Evolutionary conservation across 139 green algal species (phyloP).

Genomic region (Ostreobium quekettii): DNA sequence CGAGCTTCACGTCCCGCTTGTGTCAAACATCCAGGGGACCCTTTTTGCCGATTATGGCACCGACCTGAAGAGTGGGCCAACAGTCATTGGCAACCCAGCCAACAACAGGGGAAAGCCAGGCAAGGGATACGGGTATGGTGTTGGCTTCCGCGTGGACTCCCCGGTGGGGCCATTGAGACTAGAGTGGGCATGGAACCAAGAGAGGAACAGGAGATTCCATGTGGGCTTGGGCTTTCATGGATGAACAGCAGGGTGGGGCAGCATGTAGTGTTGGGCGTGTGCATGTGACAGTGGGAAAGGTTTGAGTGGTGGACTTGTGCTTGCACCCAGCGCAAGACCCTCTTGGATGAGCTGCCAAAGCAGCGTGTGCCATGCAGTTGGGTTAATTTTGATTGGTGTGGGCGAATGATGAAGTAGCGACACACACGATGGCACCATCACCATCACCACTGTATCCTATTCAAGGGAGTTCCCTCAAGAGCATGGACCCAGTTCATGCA

Average conservation of each 20-base stretch:
- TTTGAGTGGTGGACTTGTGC: too few species aligned
- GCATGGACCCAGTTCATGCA: too few species aligned
- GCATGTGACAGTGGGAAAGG: too few species aligned
- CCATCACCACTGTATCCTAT: too few species aligned
- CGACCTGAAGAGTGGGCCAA: conserved; percentile 78
- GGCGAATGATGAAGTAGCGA: too few species aligned
- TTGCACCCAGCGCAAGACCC: too few species aligned
- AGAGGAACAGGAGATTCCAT: conserved; percentile 71
- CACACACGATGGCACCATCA: too few species aligned
- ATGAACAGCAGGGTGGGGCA: conserved; percentile 15
- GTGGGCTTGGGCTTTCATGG: conserved; percentile 73
- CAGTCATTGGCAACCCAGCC: conserved; percentile 81
- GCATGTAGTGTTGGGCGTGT: not conserved
- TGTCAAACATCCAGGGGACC: conserved; percentile 55
- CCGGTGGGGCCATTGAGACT: conserved; percentile 87
- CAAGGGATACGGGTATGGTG: conserved; percentile 76
- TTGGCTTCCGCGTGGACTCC: conserved; percentile 75
- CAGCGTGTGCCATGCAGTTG: too few species aligned
- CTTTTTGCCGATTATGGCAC: conserved; percentile 86
- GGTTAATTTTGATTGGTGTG: too few species aligned
- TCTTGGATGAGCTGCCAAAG: too few species aligned
- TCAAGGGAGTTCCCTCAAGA: too few species aligned
- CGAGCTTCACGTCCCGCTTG: conserved; percentile 74
- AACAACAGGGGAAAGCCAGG: conserved; percentile 53
- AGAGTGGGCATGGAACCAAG: conserved; percentile 92